Evolutionary conservation across 1,284 basidiomycete genomes (phyloP).

Genomic region (Ceratorhiza oryzae-sativae): DNA sequence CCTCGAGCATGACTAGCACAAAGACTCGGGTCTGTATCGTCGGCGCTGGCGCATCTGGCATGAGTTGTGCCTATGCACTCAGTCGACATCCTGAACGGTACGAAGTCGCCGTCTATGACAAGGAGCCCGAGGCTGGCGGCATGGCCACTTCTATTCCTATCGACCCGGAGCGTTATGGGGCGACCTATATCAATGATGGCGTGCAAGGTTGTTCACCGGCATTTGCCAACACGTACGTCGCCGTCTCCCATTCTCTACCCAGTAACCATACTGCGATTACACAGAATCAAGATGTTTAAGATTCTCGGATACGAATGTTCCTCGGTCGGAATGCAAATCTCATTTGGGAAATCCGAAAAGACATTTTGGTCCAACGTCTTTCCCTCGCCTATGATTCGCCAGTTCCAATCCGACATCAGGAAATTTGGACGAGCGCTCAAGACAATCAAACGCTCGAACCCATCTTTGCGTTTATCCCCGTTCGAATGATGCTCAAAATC

Average conservation of each 20-base stretch:
- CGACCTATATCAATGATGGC: constrained; percentile 66
- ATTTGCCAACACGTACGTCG: constrained; percentile 15
- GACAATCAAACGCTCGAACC: constrained; percentile 61
- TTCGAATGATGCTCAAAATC: constrained; percentile 64
- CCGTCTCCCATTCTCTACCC: background rate
- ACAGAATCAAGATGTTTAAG: constrained; percentile 65
- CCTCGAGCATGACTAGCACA: background rate
- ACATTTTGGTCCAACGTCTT: constrained; percentile 72
- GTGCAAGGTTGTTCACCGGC: constrained; percentile 51
- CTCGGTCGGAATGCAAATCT: constrained; percentile 67
- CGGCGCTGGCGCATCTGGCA: constrained; percentile 61
- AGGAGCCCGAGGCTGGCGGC: constrained; percentile 61
- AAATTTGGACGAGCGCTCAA: constrained; percentile 65
- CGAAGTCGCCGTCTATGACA: constrained; percentile 63
- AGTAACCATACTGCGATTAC: constrained; percentile 60
- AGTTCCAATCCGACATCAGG: constrained; percentile 61
- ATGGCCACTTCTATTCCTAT: constrained; percentile 66
- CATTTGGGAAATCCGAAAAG: constrained; percentile 65
- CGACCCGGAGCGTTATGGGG: constrained; percentile 58
- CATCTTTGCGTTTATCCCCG: constrained; percentile 65
- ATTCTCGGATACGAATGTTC: constrained; percentile 61
- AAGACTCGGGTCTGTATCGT: constrained; percentile 59
- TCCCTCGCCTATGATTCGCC: constrained; percentile 61
- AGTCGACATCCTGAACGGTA: constrained; percentile 63
- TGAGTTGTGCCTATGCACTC: constrained; percentile 64